Conservation (phyloP, 106 monocot genomes). For the Phalaenopsis equestris region DNA sequence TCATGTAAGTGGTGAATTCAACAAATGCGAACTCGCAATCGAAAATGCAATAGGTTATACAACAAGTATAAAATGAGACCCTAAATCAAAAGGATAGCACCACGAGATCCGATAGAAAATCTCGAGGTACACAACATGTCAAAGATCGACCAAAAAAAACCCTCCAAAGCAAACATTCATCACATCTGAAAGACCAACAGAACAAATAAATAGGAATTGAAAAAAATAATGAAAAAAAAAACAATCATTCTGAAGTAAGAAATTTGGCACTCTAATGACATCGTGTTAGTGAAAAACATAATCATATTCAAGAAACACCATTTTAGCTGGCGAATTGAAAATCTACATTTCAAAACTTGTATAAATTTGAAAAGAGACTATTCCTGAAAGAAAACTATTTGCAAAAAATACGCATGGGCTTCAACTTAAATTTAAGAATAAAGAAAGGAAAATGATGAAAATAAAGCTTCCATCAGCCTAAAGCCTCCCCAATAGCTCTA, state of each 20-base stretch:
- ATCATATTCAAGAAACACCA: neutral
- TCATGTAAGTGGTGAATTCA: no score
- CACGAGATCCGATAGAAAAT: no score
- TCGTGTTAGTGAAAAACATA: neutral
- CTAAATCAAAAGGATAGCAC: no score
- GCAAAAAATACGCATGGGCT: no score
- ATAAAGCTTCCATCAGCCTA: neutral
- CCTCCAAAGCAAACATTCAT: neutral
- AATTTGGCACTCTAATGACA: neutral
- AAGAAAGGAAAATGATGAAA: no score
- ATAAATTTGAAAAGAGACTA: neutral
- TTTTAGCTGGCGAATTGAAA: neutral
- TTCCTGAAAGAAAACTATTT: neutral
- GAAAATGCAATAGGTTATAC: no score
- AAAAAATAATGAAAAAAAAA: neutral
- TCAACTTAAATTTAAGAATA: no score
- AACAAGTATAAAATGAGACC: no score
- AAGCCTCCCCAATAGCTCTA: neutral
- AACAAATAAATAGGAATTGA: neutral
- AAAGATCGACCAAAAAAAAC: neutral
- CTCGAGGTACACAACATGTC: no score
- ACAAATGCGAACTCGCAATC: no score
- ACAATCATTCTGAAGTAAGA: neutral
- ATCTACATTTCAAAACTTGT: slow-evolving; percentile 1
- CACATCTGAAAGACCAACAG: neutral